These are phyloP conservation scores for Clonostachys sp. DNA, from an alignment of 2,329 filamentous ascomycete species.

Conservation along the genomic window DNA sequence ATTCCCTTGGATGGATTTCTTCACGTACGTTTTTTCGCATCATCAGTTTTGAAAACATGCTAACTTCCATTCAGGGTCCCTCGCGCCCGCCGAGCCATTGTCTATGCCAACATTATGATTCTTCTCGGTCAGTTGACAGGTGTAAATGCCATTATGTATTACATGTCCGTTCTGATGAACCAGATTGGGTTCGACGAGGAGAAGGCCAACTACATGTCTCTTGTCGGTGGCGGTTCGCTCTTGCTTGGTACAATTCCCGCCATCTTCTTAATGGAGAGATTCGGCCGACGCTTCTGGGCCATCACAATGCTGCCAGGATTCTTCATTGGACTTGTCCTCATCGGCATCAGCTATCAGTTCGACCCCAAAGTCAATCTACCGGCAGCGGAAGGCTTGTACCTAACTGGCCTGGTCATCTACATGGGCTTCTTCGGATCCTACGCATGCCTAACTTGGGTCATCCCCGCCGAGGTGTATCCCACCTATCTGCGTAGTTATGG, in stretches of 20 bases:
- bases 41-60: too few species aligned
- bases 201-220: slow-evolving; percentile 67
- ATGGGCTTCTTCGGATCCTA: slow-evolving; percentile 66
- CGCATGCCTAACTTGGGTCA: slow-evolving; percentile 60
- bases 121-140: slow-evolving; percentile 67
- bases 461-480: slow-evolving; percentile 66
- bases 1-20: slow-evolving; percentile 70
- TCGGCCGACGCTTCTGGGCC: slow-evolving; percentile 71
- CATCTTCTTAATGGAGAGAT: slow-evolving; percentile 67
- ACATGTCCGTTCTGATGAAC: slow-evolving; percentile 64
- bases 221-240: slow-evolving; percentile 65
- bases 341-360: slow-evolving; percentile 28
- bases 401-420: slow-evolving; percentile 64
- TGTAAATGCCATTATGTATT: slow-evolving; percentile 68
- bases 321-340: slow-evolving; percentile 63
- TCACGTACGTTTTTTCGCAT: slow-evolving; percentile 37
- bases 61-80: slow-evolving; percentile 33
- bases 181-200: slow-evolving; percentile 62
- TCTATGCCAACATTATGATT: slow-evolving; percentile 68
- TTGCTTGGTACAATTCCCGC: slow-evolving; percentile 65
- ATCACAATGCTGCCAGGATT: slow-evolving; percentile 68
- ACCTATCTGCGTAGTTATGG: slow-evolving; percentile 70
- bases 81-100: slow-evolving; percentile 58
- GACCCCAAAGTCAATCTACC: slow-evolving; percentile 34
- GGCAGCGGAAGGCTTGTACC: slow-evolving; percentile 55